Conservation (phyloP, 2,329 filamentous ascomycete genomes). For the Alternaria postmessia region DNA sequence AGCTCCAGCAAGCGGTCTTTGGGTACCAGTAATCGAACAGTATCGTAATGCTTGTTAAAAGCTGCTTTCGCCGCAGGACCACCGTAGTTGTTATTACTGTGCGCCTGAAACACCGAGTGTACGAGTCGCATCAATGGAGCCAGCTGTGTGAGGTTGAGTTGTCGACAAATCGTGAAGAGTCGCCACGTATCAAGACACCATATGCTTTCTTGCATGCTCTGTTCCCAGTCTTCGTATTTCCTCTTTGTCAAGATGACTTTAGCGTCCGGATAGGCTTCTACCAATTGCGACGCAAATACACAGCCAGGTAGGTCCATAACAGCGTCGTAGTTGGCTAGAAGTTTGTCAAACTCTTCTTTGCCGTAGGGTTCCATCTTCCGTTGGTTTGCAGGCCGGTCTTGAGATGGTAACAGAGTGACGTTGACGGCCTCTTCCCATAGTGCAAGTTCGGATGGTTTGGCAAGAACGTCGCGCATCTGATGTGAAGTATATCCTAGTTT, state of each 20-base stretch:
- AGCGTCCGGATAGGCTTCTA: constrained; percentile 44
- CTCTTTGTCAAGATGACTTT: constrained; percentile 47
- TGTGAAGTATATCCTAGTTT: constrained; percentile 50
- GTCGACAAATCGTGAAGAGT: constrained; percentile 28
- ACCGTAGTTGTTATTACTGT: constrained; percentile 36
- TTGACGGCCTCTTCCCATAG: constrained; percentile 45
- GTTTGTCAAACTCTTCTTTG: constrained; percentile 56
- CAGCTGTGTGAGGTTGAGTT: constrained; percentile 31
- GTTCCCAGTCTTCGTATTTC: constrained; percentile 37
- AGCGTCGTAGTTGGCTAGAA: constrained; percentile 56
- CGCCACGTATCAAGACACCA: constrained; percentile 37
- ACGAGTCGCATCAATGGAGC: constrained; percentile 34
- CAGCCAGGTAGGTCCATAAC: constrained; percentile 41
- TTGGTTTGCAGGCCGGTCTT: constrained; percentile 18
- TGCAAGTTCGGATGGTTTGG: constrained; percentile 26
- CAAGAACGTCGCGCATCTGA: constrained; percentile 34
- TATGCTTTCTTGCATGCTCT: constrained; percentile 35
- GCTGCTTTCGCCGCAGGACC: constrained; percentile 29
- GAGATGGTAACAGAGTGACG: constrained; percentile 28
- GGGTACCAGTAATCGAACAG: constrained; percentile 33
- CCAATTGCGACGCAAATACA: constrained; percentile 38
- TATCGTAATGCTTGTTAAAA: constrained; percentile 37
- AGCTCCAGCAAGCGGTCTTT: constrained; percentile 36
- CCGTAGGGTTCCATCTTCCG: constrained; percentile 28
- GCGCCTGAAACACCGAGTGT: constrained; percentile 31